Base-by-base conservation (phyloP, 441 rosid genomes). In the Pelargonium australe region DNA sequence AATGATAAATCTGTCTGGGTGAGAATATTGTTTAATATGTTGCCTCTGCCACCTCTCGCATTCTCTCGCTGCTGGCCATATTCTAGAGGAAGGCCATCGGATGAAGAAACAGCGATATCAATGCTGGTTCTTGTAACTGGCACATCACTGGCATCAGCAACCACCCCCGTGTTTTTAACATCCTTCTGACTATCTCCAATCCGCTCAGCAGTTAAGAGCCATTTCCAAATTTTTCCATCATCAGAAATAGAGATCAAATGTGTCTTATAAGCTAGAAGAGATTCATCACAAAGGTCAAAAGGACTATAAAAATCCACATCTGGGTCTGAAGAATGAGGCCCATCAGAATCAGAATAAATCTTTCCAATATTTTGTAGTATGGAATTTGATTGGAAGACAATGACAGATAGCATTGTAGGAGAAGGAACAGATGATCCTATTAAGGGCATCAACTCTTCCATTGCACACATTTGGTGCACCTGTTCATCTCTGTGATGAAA, bases 191-290 rank as follows among this genome's bases (percentile, higher is more conserved):
- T 68, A 65, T 84, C 90, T 62, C 77, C 86, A 68, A 79, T 78
- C 73, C 89, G 91, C 88, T 94, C 92, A 73, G 87, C 87, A 70
- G 88, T 89, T 82, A 91, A 77, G 74, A 89, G 89, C 99, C 99
- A 94, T 78, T 82, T 88, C 97, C 97, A 91, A 68, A 89, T 75
- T 85, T 90, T 94, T 67, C 99, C 96, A 75, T 94, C 97, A 75
- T 94, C 97, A 74, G 99, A 89, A 74, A 94, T 86, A 78, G 96
- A 89, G 70, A 91, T 75, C 75, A 94, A 64, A 70, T 77, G 83
- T 23, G 92, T 85, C 83, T 87, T 87, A 28, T 89, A 83, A 75
- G 81, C 83, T 78, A 83, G 85, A 77, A 83, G 81, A 68, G 88
- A 81, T 70, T 91, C 87, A 64, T 91, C 96, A 61, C 79, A 79